Base-by-base conservation (phyloP, 129 eudicot genomes). In the Logfia minima region DNA sequence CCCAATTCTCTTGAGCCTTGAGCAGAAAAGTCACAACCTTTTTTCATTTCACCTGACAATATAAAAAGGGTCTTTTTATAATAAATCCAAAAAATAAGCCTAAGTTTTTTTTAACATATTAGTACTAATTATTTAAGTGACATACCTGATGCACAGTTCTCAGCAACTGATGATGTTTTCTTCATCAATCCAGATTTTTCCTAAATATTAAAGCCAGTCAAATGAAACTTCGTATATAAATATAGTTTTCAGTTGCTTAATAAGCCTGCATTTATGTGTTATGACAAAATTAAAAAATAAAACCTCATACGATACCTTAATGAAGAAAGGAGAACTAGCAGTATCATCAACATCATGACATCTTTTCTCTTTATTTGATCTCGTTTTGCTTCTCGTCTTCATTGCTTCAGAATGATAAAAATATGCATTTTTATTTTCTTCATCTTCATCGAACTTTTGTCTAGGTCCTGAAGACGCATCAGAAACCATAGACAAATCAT, bases 1-100 rank as follows among this genome's bases (percentile, higher is more conserved):
- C 63, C 63, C 63, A 58, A 19, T 58, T 58, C 28, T 58, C 63
- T 58, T 58, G 63, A 58, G 63, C 63, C 63, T 22, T 58, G 63
- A 19, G 28, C 63, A 58, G 26, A 19, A 58, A 58, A 58, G 28
- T 58, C 63, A 7, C 28, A 6, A 2, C 63, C 28, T 58, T 58
- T 58, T 58, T 19, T 58, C 8, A 21, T 21, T 58, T 21, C 63
- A 19, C 63, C 63, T 58, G 63, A 21, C 63, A 58, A 19, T 22
- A 58, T 58, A 21, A 58, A 21, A 58, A 58, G 4, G 63, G 13
- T 14, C 62, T 17, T 56, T 17, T 56, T 58, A 58, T n/a, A 58
- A 58, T 58, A 58, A 56, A n/a, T 56, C 62, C 62, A 5, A n/a
- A 56, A 48, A 3, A 13, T 11, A 13, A 48, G 6, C 5, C 62